Conservation (phyloP, 495 filamentous ascomycete genomes). For the Chaetomium cochliodes region DNA sequence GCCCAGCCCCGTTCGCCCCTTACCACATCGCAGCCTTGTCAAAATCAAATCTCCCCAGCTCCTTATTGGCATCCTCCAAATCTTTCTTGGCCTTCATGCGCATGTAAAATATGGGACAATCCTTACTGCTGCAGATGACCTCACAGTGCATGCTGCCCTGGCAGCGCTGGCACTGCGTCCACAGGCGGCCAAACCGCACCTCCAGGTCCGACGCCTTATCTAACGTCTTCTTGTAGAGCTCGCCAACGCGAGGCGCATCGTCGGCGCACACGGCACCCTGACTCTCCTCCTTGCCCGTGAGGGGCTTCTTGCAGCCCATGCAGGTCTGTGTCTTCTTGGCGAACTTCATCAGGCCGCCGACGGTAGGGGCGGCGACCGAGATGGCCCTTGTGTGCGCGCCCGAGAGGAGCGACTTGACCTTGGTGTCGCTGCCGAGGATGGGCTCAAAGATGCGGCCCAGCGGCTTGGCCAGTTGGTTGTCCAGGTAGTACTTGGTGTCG, state of each 20-base stretch:
- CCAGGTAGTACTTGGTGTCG: conserved; percentile 98
- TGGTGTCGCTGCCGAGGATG: conserved; percentile 81
- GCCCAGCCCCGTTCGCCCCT: neutral
- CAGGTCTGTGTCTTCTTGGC: conserved; percentile 96
- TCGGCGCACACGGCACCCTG: conserved; percentile 85
- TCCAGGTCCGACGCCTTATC: conserved; percentile 87
- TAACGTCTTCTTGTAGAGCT: conserved; percentile 90
- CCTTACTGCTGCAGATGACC: conserved; percentile 92
- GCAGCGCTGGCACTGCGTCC: conserved; percentile 98
- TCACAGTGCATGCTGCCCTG: conserved; percentile 97
- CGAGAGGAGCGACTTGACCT: conserved; percentile 73
- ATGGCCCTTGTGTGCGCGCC: conserved; percentile 93
- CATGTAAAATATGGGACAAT: conserved; percentile 99
- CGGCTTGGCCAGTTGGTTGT: conserved; percentile 95
- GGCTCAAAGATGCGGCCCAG: conserved; percentile 95
- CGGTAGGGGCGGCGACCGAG: conserved; percentile 79
- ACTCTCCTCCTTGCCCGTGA: conserved; percentile 72
- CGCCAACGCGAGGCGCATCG: conserved; percentile 79
- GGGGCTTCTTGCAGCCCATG: conserved; percentile 97
- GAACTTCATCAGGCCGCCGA: conserved; percentile 97
- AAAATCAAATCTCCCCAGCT: conserved; percentile 84
- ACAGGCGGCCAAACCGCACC: conserved; percentile 85
- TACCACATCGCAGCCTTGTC: conserved; percentile 59
- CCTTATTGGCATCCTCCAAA: conserved; percentile 90
- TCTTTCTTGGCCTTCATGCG: conserved; percentile 99